Conservation (phyloP, 805 yeast genomes). For the Pachysolen tannophilus region DNA sequence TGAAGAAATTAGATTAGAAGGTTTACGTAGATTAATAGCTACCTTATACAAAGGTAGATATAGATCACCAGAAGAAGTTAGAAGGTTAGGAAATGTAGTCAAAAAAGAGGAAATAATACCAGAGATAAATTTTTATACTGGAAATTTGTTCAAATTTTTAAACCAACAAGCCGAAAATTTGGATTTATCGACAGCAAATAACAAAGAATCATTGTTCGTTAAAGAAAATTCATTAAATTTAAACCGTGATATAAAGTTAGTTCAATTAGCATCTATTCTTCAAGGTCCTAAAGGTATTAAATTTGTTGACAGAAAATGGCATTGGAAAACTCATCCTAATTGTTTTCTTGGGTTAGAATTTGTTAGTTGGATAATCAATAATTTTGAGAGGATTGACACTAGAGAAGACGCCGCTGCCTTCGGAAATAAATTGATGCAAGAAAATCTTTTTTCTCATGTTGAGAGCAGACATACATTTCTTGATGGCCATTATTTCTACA, state of each 20-base stretch:
- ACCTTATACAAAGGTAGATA: constrained; percentile 52
- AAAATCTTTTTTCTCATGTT: constrained; percentile 72
- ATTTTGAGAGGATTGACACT: constrained; percentile 70
- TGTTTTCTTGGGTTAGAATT: constrained; percentile 83
- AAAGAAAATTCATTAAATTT: constrained; percentile 25
- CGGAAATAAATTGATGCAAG: constrained; percentile 72
- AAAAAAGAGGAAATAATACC: constrained; percentile 48
- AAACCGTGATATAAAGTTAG: constrained; percentile 39
- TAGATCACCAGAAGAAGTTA: constrained; percentile 32
- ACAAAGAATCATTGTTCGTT: constrained; percentile 26
- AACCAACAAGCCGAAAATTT: constrained; percentile 39
- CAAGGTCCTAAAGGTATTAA: constrained; percentile 59
- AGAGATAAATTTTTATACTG: constrained; percentile 82
- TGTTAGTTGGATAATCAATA: constrained; percentile 77
- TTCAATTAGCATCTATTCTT: constrained; percentile 53
- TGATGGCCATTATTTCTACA: constrained; percentile 91
- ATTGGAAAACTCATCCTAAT: constrained; percentile 65
- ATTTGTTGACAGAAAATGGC: constrained; percentile 84
- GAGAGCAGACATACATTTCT: constrained; percentile 75
- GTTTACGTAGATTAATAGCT: constrained; percentile 61
- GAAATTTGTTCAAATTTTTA: constrained; percentile 64
- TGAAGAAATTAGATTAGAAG: constrained; percentile 92
- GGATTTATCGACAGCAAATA: constrained; percentile 16
- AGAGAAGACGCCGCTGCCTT: constrained; percentile 77
- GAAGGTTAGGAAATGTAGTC: constrained; percentile 22